Evolutionary conservation across 2,329 filamentous ascomycete genomes (phyloP).

Genomic region (Dactylellina leptospora): DNA sequence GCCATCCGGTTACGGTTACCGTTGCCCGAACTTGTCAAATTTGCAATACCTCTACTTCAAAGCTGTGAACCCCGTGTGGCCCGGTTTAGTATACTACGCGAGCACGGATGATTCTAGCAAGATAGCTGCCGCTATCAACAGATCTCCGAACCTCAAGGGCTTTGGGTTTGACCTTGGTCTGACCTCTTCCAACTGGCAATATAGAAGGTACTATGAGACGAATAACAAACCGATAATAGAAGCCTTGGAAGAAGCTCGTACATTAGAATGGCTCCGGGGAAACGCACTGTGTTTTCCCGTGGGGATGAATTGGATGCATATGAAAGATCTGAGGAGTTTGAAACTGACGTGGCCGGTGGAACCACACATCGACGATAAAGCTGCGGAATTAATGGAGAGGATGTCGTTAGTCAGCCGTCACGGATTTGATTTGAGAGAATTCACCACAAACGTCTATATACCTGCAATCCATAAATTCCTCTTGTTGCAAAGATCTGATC

Average conservation of each 20-base stretch:
- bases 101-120: background rate
- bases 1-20: background rate
- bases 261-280: too few relatives aligned
- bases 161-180: background rate
- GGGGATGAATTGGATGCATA: background rate
- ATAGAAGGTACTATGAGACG: too few relatives aligned
- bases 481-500: too few relatives aligned
- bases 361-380: too few relatives aligned
- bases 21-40: background rate
- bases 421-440: background rate
- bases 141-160: background rate
- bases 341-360: background rate
- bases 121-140: background rate
- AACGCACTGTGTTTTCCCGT: background rate
- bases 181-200: too few relatives aligned
- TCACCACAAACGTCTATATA: background rate
- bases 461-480: background rate
- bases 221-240: too few relatives aligned
- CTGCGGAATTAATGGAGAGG: background rate
- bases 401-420: background rate
- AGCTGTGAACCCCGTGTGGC: too few relatives aligned
- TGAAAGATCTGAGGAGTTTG: background rate
- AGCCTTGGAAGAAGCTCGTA: too few relatives aligned
- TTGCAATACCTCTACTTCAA: background rate
- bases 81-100: too few relatives aligned